These are phyloP conservation scores for Neurospora africana DNA, from an alignment of 495 filamentous ascomycete genomes.

Conservation along the genomic window DNA sequence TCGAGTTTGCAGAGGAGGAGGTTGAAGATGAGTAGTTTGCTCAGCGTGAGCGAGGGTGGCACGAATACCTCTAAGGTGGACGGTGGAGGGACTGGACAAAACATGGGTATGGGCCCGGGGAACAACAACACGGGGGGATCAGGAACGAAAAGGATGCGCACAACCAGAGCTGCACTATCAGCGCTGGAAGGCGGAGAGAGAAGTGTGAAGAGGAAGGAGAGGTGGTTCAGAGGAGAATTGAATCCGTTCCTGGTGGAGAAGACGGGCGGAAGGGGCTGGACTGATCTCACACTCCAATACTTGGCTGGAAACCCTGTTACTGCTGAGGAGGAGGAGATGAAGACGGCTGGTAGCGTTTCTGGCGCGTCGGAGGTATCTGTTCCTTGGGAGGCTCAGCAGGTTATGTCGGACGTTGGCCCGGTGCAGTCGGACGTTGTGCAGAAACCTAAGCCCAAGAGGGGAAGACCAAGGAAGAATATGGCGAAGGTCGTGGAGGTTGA, in stretches of 20 bases:
- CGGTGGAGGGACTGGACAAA: neutral
- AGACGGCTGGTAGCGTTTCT: neutral
- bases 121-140: neutral
- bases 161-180: constrained; percentile 67
- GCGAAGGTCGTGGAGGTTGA: neutral
- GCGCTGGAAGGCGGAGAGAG: constrained; percentile 75
- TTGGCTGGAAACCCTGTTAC: neutral
- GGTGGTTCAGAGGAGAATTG: constrained; percentile 63
- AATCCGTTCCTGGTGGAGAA: constrained; percentile 52
- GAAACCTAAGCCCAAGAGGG: neutral
- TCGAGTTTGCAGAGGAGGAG: constrained; percentile 56
- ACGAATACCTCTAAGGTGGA: constrained; percentile 34
- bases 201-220: constrained; percentile 58
- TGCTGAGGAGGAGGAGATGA: neutral
- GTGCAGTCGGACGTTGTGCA: neutral
- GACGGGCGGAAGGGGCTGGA: constrained; percentile 60
- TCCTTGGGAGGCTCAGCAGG: neutral
- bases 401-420: neutral
- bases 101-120: neutral
- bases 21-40: constrained; percentile 46
- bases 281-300: constrained; percentile 20
- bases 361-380: neutral
- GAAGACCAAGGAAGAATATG: neutral
- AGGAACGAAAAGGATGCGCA: constrained; percentile 51
- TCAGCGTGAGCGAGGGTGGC: constrained; percentile 38